Conservation (phyloP, 2,329 filamentous ascomycete genomes). For the Botrytis cinerea region DNA sequence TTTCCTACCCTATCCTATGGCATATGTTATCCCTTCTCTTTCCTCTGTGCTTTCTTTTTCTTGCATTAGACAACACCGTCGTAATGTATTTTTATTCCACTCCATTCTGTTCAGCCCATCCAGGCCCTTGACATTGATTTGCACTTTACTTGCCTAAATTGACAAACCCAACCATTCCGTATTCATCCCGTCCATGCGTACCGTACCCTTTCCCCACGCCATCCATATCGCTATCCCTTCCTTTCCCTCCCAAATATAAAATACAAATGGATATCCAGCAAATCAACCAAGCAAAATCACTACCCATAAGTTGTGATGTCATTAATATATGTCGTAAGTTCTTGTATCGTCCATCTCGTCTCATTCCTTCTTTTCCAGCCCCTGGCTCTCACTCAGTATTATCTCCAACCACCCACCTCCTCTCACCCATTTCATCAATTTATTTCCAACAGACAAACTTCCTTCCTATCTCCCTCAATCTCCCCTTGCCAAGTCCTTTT, state of each 20-base stretch:
- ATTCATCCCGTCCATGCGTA: background rate
- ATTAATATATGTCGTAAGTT: conserved; percentile 16
- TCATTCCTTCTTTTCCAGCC: conserved; percentile 6
- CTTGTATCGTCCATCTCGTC: background rate
- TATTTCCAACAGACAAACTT: conserved; percentile 31
- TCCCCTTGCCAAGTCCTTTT: background rate
- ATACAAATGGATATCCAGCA: conserved; percentile 6
- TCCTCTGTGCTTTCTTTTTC: background rate
- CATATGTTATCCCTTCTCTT: background rate
- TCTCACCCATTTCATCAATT: background rate
- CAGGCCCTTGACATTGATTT: background rate
- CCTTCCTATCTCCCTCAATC: conserved; percentile 12
- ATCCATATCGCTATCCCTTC: background rate
- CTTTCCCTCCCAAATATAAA: background rate
- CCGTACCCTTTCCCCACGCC: background rate
- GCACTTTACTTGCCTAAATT: background rate
- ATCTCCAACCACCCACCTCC: background rate
- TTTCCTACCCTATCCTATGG: background rate
- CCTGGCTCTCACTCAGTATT: background rate
- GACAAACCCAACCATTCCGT: background rate
- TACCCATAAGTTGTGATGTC: background rate
- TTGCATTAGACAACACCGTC: background rate
- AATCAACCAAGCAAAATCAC: conserved; percentile 1
- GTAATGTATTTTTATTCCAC: background rate
- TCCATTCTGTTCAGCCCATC: background rate